Base-by-base conservation (phyloP, 331 rosid species). In the Spiraea crenata region DNA sequence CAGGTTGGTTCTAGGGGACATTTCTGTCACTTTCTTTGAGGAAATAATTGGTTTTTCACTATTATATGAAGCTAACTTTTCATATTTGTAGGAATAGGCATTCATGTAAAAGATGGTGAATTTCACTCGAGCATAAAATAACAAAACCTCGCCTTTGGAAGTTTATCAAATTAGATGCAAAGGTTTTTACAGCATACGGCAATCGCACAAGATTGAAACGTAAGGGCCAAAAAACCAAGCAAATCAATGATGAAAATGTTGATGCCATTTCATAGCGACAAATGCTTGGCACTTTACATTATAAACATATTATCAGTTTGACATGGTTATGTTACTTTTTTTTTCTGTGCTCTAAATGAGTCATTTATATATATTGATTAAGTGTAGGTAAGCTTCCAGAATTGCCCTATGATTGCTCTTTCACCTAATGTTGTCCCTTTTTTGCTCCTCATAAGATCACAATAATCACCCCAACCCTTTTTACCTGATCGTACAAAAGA, bases 1-100 rank as follows among this genome's bases (percentile, higher is more conserved):
- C 40, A 48, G 57, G 64, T 66, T 72, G 75, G 63, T 56, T 62
- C 34, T 17, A 16, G 65, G 40, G 80, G 80, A 44, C 48, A 74
- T 34, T 17, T 14, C 66, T 31, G 79, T 83, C 74, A 67, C 51
- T 57, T 74, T 39, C 3, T 12, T 62, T 1, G 2, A 4, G 16
- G 45, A 56, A 68, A 68, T 57, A 57, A 70, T 57, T 34, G 75
- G 51, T 35, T 34, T 44, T 5, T 7, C 40, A 1, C 31, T 25
- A 25, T 20, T 68, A 35, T 69, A 2, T 41, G 4, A 55, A 9
- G 31, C 15, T 5, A 51, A 68, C 34, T 13, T 46, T 12, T 12
- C 35, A 55, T 5, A 19, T 8, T 66, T 66, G 7, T 38, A 3
- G 20, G 54, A 45, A 64, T 3, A 44, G 54, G 20, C 10, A 58